Percentiles rank a stretch among this genome's conserved stretches.
Conservation (phyloP, 192 early-diverging fungal species). For the Coemansia sp. region DNA sequence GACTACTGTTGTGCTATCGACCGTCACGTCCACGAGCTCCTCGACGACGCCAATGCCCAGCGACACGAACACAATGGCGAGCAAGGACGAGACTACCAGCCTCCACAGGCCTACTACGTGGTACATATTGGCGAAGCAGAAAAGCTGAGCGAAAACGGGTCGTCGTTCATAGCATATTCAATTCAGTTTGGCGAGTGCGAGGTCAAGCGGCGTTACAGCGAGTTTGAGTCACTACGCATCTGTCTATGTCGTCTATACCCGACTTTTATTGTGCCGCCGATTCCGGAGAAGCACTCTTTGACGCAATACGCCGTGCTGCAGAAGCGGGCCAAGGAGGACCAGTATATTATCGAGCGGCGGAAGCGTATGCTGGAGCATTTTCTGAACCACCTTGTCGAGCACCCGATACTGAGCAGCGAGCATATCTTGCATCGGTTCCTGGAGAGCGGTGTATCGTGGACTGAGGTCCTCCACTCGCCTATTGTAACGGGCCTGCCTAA, state of each 20-base stretch:
- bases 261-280: conserved; percentile 87
- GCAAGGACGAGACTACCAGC: conserved; percentile 33
- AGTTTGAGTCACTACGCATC: conserved; percentile 90
- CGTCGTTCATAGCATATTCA: conserved; percentile 50
- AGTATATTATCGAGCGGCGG: conserved; percentile 83
- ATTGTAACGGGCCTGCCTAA: conserved; percentile 70
- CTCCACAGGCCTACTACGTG: conserved; percentile 41
- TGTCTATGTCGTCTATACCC: conserved; percentile 79
- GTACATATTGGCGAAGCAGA: conserved; percentile 51
- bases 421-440: conserved; percentile 94
- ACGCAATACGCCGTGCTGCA: conserved; percentile 68
- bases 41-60: conserved; percentile 48
- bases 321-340: conserved; percentile 89
- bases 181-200: conserved; percentile 50
- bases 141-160: conserved; percentile 47
- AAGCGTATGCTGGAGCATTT: conserved; percentile 94
- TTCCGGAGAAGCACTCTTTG: conserved; percentile 96
- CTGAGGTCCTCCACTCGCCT: conserved; percentile 71
- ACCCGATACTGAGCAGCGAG: conserved; percentile 82
- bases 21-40: conserved; percentile 48
- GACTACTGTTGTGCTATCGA: conserved; percentile 56
- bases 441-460: conserved; percentile 75
- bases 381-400: conserved; percentile 84
- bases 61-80: conserved; percentile 23
- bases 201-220: conserved; percentile 87